A percentile compares a stretch with the other conserved stretches of the same genome.
Evolutionary conservation across 2,329 filamentous ascomycete genomes (phyloP).

Genomic region (Nemania diffusa): DNA sequence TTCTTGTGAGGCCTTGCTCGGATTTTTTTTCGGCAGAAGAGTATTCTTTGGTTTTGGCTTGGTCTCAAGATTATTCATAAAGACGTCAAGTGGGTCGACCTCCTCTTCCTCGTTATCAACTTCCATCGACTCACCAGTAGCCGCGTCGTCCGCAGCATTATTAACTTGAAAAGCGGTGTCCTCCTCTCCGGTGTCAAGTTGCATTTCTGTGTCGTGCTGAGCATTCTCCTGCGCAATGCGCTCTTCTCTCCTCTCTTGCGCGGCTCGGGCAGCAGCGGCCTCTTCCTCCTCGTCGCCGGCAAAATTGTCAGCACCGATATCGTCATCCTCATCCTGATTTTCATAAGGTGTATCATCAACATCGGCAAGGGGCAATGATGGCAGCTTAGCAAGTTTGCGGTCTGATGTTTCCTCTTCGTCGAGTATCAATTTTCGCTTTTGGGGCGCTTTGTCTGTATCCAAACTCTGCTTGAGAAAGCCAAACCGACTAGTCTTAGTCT

Average conservation of each 20-base stretch:
- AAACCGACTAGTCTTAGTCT: constrained; percentile 83
- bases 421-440: constrained; percentile 82
- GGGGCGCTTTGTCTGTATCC: constrained; percentile 72
- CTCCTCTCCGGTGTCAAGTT: constrained; percentile 50
- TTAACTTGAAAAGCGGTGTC: constrained; percentile 42
- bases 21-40: constrained; percentile 52
- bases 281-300: constrained; percentile 88
- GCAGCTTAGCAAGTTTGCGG: constrained; percentile 91
- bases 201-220: constrained; percentile 60
- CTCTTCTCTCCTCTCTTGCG: constrained; percentile 85
- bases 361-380: constrained; percentile 75
- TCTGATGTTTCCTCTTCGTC: constrained; percentile 88
- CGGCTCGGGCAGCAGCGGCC: constrained; percentile 83
- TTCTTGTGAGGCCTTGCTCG: constrained; percentile 67
- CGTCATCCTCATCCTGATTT: constrained; percentile 70
- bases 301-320: constrained; percentile 79
- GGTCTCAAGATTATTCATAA: constrained; percentile 79
- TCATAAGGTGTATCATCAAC: constrained; percentile 69
- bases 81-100: constrained; percentile 93
- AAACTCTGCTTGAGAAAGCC: constrained; percentile 76
- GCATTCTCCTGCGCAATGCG: constrained; percentile 64
- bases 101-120: constrained; percentile 75
- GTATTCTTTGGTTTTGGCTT: constrained; percentile 46
- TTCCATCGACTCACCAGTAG: constrained; percentile 62
- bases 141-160: constrained; percentile 38